Base-by-base conservation (phyloP, 176 grass and related monocot species). In the Luzula sylvatica region DNA sequence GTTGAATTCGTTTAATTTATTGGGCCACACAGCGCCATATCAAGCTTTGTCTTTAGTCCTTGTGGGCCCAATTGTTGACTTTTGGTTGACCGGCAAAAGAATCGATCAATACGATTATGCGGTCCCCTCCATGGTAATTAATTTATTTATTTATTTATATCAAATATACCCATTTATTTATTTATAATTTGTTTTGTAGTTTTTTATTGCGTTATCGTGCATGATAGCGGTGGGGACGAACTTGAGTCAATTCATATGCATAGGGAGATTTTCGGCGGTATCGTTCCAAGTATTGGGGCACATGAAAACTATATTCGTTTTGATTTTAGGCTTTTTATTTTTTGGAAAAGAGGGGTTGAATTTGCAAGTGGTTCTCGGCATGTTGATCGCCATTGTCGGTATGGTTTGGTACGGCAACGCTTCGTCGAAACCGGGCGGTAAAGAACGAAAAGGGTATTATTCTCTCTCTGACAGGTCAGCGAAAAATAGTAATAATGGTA, bases 211-310 rank as follows among this genome's bases (percentile, higher is more conserved):
- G 12, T 50, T 83, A 11, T 94, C 82, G 48, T 94, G 87, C 72
- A 16, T 75, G 45, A 94, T 94, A 44, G 87, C 87, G 21, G 81
- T 94, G 5, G 87, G 87, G 0, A 80, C 81, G 25, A 94, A 94
- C 39, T 75, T 94, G 53, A 94, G 87, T 67, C 87, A 94, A 32
- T 94, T 94, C 72, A 94, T 94, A 75, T 94, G 87, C 78, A 94
- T 94, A 2, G 87, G 87, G 26, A 67, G 82, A 23, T 94, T 94
- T 47, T 87, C 87, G 0, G 87, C 78, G 3, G 87, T 94, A 28
- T 94, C 87, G 39, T 94, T 94, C 59, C 87, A 94, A 80, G 87
- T 94, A 28, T 52, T 87, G 6, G 87, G 87, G 27, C 87, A 94
- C 87, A 94, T 94, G 82, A 94, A 94, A 73, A 94, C 87, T 8